Conservation (phyloP, 306 rosid genomes). For the Fragaria iinumae region DNA sequence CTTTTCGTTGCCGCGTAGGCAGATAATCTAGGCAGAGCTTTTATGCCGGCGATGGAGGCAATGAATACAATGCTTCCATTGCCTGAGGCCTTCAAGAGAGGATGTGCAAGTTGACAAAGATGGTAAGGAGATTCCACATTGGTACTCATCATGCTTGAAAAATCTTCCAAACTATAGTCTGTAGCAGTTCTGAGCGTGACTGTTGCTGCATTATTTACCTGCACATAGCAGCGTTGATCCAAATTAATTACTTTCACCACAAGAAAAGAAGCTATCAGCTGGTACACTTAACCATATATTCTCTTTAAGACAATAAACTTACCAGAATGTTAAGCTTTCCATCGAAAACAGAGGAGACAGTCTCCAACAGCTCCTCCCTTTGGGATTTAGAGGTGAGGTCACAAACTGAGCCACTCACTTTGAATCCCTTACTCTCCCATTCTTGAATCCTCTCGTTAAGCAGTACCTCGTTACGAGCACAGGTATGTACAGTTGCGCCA, state of each 20-base stretch:
- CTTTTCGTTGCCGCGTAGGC: conserved; percentile 65
- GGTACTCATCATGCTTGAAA: conserved; percentile 25
- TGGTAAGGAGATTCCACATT: conserved; percentile 42
- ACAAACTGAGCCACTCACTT: conserved; percentile 47
- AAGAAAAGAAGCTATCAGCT: neutral
- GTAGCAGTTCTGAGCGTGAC: neutral
- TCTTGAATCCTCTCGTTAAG: conserved; percentile 31
- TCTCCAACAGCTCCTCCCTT: conserved; percentile 34
- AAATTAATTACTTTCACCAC: neutral
- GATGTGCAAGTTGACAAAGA: conserved; percentile 40
- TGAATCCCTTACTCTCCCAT: conserved; percentile 40
- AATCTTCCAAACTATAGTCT: conserved; percentile 22
- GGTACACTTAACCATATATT: too few relatives aligned
- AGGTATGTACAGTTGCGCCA: conserved; percentile 45
- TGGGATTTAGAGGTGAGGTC: conserved; percentile 31
- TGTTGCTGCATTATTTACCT: conserved; percentile 37
- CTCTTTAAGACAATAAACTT: neutral
- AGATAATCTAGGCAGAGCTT: conserved; percentile 36
- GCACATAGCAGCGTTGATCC: neutral
- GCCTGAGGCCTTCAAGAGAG: conserved; percentile 41
- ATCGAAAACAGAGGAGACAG: conserved; percentile 35
- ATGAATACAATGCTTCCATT: conserved; percentile 41
- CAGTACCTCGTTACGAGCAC: conserved; percentile 39
- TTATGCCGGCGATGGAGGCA: conserved; percentile 37
- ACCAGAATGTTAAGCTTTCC: conserved; percentile 53